A percentile compares a stretch with the other conserved stretches of the same genome.
phyloP scores from a whole-genome alignment of 148 eudicot species.

The Rhododendron simsii region DNA sequence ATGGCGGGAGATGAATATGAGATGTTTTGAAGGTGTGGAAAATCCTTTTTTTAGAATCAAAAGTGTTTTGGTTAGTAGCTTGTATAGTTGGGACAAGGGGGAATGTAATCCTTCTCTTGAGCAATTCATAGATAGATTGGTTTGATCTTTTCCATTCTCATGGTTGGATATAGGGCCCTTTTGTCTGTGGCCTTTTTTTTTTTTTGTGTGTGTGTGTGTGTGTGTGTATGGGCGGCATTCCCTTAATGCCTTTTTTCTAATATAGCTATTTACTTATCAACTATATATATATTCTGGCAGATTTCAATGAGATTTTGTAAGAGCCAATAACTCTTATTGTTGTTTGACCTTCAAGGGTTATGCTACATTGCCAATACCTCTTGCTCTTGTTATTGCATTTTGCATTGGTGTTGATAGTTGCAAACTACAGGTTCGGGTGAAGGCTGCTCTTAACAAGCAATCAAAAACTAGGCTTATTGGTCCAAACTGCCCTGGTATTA shows the following conservation, averaged over 20 bases:
- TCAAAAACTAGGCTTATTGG: slow-evolving; percentile 92
- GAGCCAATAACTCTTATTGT: neutral
- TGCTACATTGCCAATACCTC: neutral
- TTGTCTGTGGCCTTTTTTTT: too few relatives aligned
- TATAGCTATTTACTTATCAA: neutral
- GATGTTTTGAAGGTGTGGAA: too few relatives aligned
- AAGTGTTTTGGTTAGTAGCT: too few relatives aligned
- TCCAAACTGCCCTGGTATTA: slow-evolving; percentile 98
- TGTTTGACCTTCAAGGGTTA: neutral
- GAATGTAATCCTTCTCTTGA: too few relatives aligned
- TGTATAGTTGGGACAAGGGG: too few relatives aligned
- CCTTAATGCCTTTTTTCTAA: neutral
- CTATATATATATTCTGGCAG: neutral
- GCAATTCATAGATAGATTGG: too few relatives aligned
- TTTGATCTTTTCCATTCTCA: too few relatives aligned
- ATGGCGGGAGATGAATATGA: too few relatives aligned
- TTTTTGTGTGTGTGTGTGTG: too few relatives aligned
- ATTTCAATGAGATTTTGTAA: neutral
- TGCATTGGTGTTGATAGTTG: slow-evolving; percentile 7
- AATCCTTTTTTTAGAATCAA: too few relatives aligned
- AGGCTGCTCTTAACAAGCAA: slow-evolving; percentile 79
- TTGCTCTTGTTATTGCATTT: neutral
- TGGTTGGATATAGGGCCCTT: too few relatives aligned
- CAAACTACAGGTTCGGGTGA: slow-evolving; percentile 66
- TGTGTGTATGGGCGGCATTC: neutral